Evolutionary conservation across 306 rosid species (phyloP), one percentile per base, ranked within the genome.

Genomic region (Hylodesmum podocarpum): DNA sequence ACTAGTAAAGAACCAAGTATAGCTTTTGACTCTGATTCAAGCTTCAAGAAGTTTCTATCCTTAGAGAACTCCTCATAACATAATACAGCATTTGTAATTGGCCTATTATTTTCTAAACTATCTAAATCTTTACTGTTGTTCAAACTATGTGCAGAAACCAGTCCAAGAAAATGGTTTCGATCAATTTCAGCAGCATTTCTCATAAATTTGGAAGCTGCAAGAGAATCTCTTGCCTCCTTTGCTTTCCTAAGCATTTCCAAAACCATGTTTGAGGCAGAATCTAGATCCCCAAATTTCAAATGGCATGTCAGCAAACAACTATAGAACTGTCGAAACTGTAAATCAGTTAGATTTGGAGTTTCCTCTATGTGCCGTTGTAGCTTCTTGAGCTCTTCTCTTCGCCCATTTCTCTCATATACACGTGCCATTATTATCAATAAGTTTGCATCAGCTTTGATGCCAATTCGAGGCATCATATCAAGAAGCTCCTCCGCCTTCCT

Each of bases 401-500:
- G 81, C 59, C 96, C 96, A 84, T 93, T 91, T 80, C 83, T 89
- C 81, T 91, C 97, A 50, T 88, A 85, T 70, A 89, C 81, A 51
- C 87, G 92, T 13, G 89, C 94, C 88, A 91, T 93, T 57, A 88
- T 75, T 78, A 93, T 80, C 79, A 93, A 83, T 67, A 91, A 78
- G 76, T 88, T 82, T 21, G 94, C 74, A 70, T 94, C 90, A 39
- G 83, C 81, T 85, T 87, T 91, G 84, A 88, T 87, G 55, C 97
- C 96, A 84, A 94, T 83, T 44, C 81, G 81, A 80, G 94, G 92
- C 93, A 91, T 89, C 89, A 88, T 84, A 77, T 89, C 97, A 70
- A 94, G 94, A 77, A 94, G 92, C 86, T 88, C 85, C 81, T 91
- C 97, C 28, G 97, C 98, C 79, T 89, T 94, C 83, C 86, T 87